Evolutionary conservation across 805 yeast species (phyloP).

Genomic region (Saturnispora sanitii): DNA sequence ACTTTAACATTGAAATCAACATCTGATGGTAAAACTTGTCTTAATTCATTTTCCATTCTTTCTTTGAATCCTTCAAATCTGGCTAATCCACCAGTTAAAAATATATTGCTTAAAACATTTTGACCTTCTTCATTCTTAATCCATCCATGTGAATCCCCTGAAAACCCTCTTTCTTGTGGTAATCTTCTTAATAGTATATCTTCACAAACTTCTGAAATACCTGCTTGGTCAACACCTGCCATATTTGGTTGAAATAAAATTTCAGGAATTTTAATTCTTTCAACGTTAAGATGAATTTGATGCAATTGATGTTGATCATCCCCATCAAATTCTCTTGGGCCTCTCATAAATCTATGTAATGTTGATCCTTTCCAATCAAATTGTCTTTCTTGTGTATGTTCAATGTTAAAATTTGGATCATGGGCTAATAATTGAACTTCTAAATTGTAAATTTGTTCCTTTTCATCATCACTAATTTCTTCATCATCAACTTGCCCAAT

Average conservation of each 20-base stretch:
- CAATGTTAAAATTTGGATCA: slow-evolving; percentile 80
- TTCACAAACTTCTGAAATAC: slow-evolving; percentile 69
- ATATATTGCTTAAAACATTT: slow-evolving; percentile 51
- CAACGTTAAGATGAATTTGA: slow-evolving; percentile 85
- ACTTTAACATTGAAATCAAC: slow-evolving; percentile 48
- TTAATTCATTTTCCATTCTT: slow-evolving; percentile 63
- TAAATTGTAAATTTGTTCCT: slow-evolving; percentile 44
- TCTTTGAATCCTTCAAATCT: slow-evolving; percentile 52
- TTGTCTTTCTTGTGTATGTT: slow-evolving; percentile 72
- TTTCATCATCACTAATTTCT: slow-evolving; percentile 71
- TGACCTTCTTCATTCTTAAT: slow-evolving; percentile 22
- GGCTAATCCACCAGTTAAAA: slow-evolving; percentile 82
- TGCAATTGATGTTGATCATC: slow-evolving; percentile 80
- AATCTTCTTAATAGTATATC: slow-evolving; percentile 54
- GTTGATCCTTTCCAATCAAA: slow-evolving; percentile 78
- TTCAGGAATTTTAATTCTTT: slow-evolving; percentile 88
- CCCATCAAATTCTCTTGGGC: slow-evolving; percentile 78
- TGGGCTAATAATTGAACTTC: slow-evolving; percentile 70
- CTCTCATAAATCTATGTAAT: slow-evolving; percentile 78
- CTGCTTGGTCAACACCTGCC: slow-evolving; percentile 94
- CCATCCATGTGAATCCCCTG: slow-evolving; percentile 34
- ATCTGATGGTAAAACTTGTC: slow-evolving; percentile 59
- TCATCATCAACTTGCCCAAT: slow-evolving; percentile 68
- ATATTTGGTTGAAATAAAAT: slow-evolving; percentile 85
- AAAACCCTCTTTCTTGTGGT: slow-evolving; percentile 39